phyloP scores from a whole-genome alignment of 2,329 filamentous ascomycete species.

The Lachnellula subtilissima region DNA sequence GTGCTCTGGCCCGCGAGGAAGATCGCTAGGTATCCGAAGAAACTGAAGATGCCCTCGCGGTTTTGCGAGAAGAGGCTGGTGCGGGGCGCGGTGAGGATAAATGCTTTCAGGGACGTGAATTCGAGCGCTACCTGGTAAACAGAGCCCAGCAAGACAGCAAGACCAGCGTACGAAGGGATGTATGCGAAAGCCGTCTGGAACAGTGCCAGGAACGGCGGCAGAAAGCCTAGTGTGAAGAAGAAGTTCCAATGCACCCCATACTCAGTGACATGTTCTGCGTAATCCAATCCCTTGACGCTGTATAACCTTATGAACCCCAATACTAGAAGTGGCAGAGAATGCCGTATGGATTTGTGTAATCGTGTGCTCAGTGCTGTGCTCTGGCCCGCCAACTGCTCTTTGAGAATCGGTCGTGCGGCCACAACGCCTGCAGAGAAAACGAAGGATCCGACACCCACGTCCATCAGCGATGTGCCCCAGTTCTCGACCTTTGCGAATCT shows the following conservation, averaged over 20 bases:
- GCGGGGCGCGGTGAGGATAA: constrained; percentile 76
- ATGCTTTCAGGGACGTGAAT: constrained; percentile 72
- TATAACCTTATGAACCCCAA: constrained; percentile 77
- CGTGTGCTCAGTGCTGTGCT: constrained; percentile 49
- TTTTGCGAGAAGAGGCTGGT: constrained; percentile 81
- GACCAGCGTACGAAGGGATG: constrained; percentile 70
- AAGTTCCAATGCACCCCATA: constrained; percentile 99
- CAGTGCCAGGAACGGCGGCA: constrained; percentile 83
- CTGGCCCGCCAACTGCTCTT: constrained; percentile 54
- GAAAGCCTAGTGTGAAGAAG: constrained; percentile 88
- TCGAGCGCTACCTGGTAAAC: constrained; percentile 74
- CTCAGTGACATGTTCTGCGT: constrained; percentile 94
- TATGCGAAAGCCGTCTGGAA: constrained; percentile 68
- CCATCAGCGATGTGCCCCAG: constrained; percentile 99
- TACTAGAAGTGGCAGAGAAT: constrained; percentile 75
- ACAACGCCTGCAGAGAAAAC: constrained; percentile 92
- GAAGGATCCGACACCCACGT: constrained; percentile 93
- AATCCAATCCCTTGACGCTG: constrained; percentile 90
- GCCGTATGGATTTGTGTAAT: constrained; percentile 64
- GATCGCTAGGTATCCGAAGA: constrained; percentile 88
- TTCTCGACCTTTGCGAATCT: constrained; percentile 97
- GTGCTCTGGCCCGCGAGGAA: constrained; percentile 85
- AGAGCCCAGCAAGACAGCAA: constrained; percentile 65
- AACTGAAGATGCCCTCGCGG: constrained; percentile 91
- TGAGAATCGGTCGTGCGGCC: constrained; percentile 76